These are phyloP conservation scores for Penicillium sp. DNA, from an alignment of 2,329 filamentous ascomycete species.

Conservation along the genomic window DNA sequence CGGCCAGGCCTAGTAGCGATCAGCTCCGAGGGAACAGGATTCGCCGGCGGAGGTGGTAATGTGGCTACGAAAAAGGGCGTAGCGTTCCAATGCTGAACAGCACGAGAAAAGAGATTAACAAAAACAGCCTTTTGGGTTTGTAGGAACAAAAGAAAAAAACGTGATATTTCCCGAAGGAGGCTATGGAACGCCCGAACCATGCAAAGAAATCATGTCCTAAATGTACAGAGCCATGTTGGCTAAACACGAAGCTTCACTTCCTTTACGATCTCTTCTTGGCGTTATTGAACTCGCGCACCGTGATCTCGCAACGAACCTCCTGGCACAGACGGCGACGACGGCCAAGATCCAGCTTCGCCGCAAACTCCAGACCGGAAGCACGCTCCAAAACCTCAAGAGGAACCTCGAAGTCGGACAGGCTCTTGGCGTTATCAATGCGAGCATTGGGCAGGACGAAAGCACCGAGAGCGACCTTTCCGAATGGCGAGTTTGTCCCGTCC, in stretches of 20 bases:
- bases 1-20: slow-evolving; percentile 74
- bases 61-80: slow-evolving; percentile 76
- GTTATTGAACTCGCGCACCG: slow-evolving; percentile 74
- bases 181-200: slow-evolving; percentile 25
- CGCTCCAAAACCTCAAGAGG: slow-evolving; percentile 89
- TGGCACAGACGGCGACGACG: slow-evolving; percentile 78
- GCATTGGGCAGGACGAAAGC: slow-evolving; percentile 96
- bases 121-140: background rate
- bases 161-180: slow-evolving; percentile 11
- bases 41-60: slow-evolving; percentile 81
- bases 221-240: slow-evolving; percentile 18
- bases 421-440: slow-evolving; percentile 80
- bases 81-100: slow-evolving; percentile 71
- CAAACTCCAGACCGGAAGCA: slow-evolving; percentile 89
- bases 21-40: slow-evolving; percentile 84
- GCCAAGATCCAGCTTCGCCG: slow-evolving; percentile 68
- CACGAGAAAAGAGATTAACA: background rate
- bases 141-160: background rate
- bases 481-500: slow-evolving; percentile 60
- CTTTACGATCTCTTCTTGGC: slow-evolving; percentile 47
- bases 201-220: slow-evolving; percentile 21
- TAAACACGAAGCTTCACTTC: background rate
- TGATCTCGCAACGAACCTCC: slow-evolving; percentile 78
- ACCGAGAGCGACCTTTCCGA: slow-evolving; percentile 78
- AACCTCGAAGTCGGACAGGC: slow-evolving; percentile 88